phyloP scores from a whole-genome alignment of 73 alveolate species.

The Loxodes magnus region DNA sequence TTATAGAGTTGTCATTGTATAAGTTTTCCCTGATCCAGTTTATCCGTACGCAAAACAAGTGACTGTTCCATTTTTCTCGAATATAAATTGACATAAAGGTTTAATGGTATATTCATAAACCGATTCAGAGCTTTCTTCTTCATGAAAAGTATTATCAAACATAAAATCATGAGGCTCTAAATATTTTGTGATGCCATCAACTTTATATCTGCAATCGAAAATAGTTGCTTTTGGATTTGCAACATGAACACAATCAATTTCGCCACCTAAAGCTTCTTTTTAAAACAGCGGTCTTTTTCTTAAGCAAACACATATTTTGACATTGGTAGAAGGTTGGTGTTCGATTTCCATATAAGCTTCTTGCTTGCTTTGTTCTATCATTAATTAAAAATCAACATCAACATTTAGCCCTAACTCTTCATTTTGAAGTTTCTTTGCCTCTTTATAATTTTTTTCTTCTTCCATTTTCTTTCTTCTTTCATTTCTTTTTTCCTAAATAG shows the following conservation, averaged over 20 bases:
- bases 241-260: constrained; percentile 89
- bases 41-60: constrained; percentile 98
- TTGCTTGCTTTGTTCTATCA: constrained; percentile 52
- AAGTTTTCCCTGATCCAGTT: constrained; percentile 98
- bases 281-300: constrained; percentile 91
- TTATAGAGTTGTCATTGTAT: constrained; percentile 85
- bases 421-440: constrained; percentile 54
- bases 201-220: constrained; percentile 83
- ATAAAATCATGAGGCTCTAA: constrained; percentile 86
- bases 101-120: constrained; percentile 61
- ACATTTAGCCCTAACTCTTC: constrained; percentile 55
- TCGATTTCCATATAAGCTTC: constrained; percentile 30
- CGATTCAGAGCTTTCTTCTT: constrained; percentile 54
- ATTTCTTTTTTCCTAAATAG: constrained; percentile 57
- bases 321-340: constrained; percentile 43
- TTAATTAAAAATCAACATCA: constrained; percentile 75
- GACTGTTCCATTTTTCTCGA: constrained; percentile 76
- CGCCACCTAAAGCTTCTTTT: constrained; percentile 79
- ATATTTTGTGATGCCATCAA: constrained; percentile 96
- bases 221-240: constrained; percentile 84
- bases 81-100: constrained; percentile 58
- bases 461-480: constrained; percentile 77
- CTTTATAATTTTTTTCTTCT: constrained; percentile 48
- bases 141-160: constrained; percentile 81
- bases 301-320: constrained; percentile 87